These are phyloP conservation scores for Alternaria sp. DNA, from an alignment of 2,329 filamentous ascomycete species.

Conservation along the genomic window DNA sequence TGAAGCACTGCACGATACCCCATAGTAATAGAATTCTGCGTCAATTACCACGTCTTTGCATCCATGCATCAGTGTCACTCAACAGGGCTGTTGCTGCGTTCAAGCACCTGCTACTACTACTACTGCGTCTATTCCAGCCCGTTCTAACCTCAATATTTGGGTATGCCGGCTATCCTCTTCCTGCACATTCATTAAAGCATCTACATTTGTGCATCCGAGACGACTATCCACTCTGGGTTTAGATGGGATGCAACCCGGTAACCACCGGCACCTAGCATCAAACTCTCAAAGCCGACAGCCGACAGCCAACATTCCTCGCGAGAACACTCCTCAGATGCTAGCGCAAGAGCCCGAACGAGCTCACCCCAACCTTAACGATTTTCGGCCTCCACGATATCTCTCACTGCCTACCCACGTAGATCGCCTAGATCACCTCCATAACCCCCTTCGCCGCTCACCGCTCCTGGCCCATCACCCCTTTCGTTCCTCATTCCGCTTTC, in stretches of 20 bases:
- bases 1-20: background rate
- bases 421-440: background rate
- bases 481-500: background rate
- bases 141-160: too few species aligned
- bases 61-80: fast-evolving
- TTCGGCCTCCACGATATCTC: background rate
- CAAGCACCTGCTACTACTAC: too few species aligned
- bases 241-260: background rate
- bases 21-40: background rate
- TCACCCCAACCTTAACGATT: background rate
- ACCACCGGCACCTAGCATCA: background rate
- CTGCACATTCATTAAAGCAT: background rate
- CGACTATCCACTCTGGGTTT: background rate
- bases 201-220: background rate
- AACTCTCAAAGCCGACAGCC: background rate
- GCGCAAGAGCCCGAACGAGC: background rate
- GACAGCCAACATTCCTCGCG: too few species aligned
- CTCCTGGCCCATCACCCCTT: background rate
- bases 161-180: too few species aligned
- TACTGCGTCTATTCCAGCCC: too few species aligned
- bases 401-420: background rate
- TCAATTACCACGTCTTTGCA: background rate
- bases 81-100: too few species aligned
- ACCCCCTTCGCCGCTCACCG: background rate
- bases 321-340: background rate